These are phyloP conservation scores for Paracamarosporium sp. DNA, from an alignment of 2,329 filamentous ascomycete genomes.

Conservation along the genomic window DNA sequence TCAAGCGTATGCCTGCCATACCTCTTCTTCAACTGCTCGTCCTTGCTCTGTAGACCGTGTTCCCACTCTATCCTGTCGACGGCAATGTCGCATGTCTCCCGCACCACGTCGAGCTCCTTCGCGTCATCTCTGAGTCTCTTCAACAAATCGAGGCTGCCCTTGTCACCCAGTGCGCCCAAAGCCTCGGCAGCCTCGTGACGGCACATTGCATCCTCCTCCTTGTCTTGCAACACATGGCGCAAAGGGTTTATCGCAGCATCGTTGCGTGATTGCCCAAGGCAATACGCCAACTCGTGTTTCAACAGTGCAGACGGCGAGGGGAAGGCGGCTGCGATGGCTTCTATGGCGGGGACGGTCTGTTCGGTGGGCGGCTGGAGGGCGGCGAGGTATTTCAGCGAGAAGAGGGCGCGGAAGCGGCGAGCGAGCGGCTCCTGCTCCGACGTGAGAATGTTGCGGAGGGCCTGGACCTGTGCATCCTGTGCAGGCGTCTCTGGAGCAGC, in stretches of 20 bases:
- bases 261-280: conserved; percentile 88
- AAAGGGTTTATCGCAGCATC: conserved; percentile 75
- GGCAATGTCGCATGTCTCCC: conserved; percentile 96
- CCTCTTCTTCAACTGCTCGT: conserved; percentile 83
- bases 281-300: conserved; percentile 98
- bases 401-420: conserved; percentile 91
- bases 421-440: conserved; percentile 84
- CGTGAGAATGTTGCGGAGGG: conserved; percentile 77
- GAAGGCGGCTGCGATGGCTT: conserved; percentile 89
- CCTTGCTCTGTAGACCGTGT: conserved; percentile 62
- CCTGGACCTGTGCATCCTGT: conserved; percentile 58
- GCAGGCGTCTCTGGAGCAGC: conserved; percentile 26
- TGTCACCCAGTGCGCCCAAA: conserved; percentile 82
- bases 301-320: conserved; percentile 83
- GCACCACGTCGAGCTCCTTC: conserved; percentile 80
- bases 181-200: conserved; percentile 96
- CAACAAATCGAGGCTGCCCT: conserved; percentile 75
- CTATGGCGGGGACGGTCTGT: conserved; percentile 68
- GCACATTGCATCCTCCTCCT: conserved; percentile 91
- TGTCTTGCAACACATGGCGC: conserved; percentile 75
- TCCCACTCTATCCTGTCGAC: conserved; percentile 95
- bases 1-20: conserved; percentile 48
- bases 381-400: conserved; percentile 95
- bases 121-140: conserved; percentile 75
- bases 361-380: conserved; percentile 65